A percentile compares a stretch with the other conserved stretches of the same genome.
Conservation (phyloP, 2,329 filamentous ascomycete genomes). For the Verticillium dahliae region DNA sequence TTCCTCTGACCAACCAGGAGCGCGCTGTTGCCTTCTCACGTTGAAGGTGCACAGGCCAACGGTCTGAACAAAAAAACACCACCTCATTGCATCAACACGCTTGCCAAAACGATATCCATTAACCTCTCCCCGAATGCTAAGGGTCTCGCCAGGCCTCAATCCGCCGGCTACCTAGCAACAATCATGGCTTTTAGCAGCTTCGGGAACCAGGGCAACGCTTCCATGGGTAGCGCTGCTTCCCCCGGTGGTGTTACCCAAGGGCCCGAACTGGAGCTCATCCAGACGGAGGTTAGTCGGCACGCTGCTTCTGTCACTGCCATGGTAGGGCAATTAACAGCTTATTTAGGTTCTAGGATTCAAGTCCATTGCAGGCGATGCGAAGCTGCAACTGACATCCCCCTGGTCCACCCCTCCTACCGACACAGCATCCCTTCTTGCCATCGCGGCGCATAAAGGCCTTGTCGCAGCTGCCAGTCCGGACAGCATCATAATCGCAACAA, state of each 20-base stretch:
- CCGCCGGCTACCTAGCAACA: slow-evolving; percentile 28
- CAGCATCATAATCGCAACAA: slow-evolving; percentile 67
- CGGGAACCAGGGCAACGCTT: slow-evolving; percentile 36
- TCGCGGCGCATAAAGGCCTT: slow-evolving; percentile 74
- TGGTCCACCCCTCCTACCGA: slow-evolving; percentile 73
- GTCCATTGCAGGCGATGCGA: slow-evolving; percentile 71
- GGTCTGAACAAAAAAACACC: not conserved
- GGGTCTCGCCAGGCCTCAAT: slow-evolving; percentile 1
- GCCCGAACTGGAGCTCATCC: slow-evolving; percentile 67
- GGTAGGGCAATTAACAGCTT: not conserved
- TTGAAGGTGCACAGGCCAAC: not conserved
- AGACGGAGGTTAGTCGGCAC: slow-evolving; percentile 63
- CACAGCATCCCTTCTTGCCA: slow-evolving; percentile 74
- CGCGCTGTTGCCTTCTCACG: not conserved
- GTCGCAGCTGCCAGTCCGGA: slow-evolving; percentile 85
- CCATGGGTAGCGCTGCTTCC: slow-evolving; percentile 31
- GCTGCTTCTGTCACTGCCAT: not conserved
- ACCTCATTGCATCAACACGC: not conserved
- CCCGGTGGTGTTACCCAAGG: slow-evolving; percentile 39
- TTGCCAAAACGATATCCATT: not conserved
- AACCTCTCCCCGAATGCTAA: slow-evolving; percentile 17
- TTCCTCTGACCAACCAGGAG: not conserved
- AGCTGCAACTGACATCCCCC: slow-evolving; percentile 70
- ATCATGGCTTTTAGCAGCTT: slow-evolving; percentile 60
- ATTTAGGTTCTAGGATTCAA: slow-evolving; percentile 70